Evolutionary conservation across 345 rosid genomes (phyloP).

Genomic region (Arabidopsis thaliana): TAIR10.1 NC_003076.8:14009501-14010000

Average conservation of each 20-base stretch:
- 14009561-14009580: slow-evolving; percentile 72
- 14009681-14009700: slow-evolving; percentile 86
- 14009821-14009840: slow-evolving; percentile 59
- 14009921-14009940: slow-evolving; percentile 75
- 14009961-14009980: slow-evolving; percentile 72
- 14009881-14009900: slow-evolving; percentile 87
- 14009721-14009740: slow-evolving; percentile 93
- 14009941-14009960: slow-evolving; percentile 80
- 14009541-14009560: slow-evolving; percentile 72
- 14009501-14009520: slow-evolving; percentile 77
- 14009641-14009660: slow-evolving; percentile 69
- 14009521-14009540: slow-evolving; percentile 73
- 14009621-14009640: slow-evolving; percentile 81
- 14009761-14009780: slow-evolving; percentile 74
- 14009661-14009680: slow-evolving; percentile 91
- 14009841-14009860: slow-evolving; percentile 61
- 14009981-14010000: slow-evolving; percentile 73
- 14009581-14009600: slow-evolving; percentile 86
- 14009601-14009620: slow-evolving; percentile 88
- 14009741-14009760: slow-evolving; percentile 86
- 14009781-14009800: slow-evolving; percentile 59
- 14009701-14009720: slow-evolving; percentile 66
- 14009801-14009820: slow-evolving; percentile 53
- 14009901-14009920: slow-evolving; percentile 79
- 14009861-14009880: slow-evolving; percentile 85